These are phyloP conservation scores for Oryza punctata DNA, from an alignment of 176 grass and related monocot species.

Conservation along the genomic window DNA sequence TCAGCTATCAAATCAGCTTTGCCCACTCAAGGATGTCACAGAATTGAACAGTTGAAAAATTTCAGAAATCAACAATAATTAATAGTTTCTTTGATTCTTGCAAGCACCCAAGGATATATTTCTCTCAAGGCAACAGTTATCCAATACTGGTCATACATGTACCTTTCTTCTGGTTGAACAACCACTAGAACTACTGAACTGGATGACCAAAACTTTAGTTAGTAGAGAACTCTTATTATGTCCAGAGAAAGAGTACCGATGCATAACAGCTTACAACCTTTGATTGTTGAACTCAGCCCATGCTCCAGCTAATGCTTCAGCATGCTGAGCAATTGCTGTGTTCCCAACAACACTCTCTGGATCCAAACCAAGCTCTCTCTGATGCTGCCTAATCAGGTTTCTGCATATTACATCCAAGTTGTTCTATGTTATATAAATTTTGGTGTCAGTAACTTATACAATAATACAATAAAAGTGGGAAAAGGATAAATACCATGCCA, in stretches of 20 bases:
- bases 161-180: conserved; percentile 67
- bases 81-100: not conserved
- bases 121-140: conserved; percentile 53
- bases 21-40: not conserved
- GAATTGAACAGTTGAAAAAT: not conserved
- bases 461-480: not conserved
- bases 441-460: not conserved
- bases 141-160: conserved; percentile 77
- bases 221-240: not conserved
- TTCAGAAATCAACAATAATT: not conserved
- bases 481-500: not conserved
- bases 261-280: conserved; percentile 23
- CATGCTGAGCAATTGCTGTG: conserved; percentile 33
- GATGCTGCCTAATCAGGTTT: conserved; percentile 33
- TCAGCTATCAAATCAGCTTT: not conserved
- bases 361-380: conserved; percentile 35
- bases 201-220: conserved; percentile 13
- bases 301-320: conserved; percentile 44
- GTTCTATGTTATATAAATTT: not conserved
- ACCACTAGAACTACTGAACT: conserved; percentile 61
- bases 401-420: not conserved
- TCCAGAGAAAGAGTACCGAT: not conserved
- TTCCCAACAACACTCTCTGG: conserved; percentile 31
- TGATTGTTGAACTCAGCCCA: conserved; percentile 52
- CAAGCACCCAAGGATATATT: conserved; percentile 50